phyloP scores from a whole-genome alignment of 306 rosid genomes.

The Adenanthera pavonina region DNA sequence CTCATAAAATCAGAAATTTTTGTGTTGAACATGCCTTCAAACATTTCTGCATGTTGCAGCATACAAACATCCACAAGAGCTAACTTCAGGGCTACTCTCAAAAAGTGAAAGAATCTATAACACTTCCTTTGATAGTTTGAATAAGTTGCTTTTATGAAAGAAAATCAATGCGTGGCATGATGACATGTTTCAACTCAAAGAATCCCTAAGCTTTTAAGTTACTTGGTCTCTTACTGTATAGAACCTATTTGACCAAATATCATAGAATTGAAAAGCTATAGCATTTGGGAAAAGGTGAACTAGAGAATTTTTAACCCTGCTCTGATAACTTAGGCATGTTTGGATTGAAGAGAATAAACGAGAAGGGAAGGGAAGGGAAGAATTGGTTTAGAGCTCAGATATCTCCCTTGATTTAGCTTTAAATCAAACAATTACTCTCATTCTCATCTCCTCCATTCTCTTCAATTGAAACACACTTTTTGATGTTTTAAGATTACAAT shows the following conservation, averaged over 20 bases:
- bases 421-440: background rate
- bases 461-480: background rate
- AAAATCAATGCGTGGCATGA: background rate
- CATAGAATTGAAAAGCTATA: background rate
- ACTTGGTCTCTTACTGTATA: background rate
- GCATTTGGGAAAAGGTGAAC: background rate
- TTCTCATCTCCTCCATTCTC: background rate
- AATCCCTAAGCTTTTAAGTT: background rate
- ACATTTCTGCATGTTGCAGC: conserved; percentile 4
- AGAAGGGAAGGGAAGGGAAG: background rate
- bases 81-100: background rate
- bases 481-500: background rate
- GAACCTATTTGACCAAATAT: background rate
- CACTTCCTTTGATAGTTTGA: background rate
- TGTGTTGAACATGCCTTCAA: background rate
- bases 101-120: background rate
- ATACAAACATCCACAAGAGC: background rate
- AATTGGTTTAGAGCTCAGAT: background rate
- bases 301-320: background rate
- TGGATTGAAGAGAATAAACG: background rate
- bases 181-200: background rate
- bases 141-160: background rate
- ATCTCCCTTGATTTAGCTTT: background rate
- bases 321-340: background rate
- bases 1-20: background rate